These are phyloP conservation scores for Earliella scabrosa DNA, from an alignment of 1,284 basidiomycete genomes.

Conservation along the genomic window DNA sequence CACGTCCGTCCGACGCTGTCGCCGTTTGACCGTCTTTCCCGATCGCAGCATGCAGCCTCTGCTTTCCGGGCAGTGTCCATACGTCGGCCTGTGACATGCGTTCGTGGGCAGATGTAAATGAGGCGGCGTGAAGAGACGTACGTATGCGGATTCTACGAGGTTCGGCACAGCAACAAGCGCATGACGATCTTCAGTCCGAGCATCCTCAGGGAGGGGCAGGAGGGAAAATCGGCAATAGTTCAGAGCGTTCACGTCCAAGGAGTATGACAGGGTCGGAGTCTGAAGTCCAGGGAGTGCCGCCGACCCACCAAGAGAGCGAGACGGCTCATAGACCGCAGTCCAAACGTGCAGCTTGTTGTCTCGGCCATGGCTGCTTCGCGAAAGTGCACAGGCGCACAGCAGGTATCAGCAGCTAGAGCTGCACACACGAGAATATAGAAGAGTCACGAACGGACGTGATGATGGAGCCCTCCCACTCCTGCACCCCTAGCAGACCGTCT, in stretches of 20 bases:
- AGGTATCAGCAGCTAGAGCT: neutral
- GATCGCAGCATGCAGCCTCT: slow-evolving; percentile 80
- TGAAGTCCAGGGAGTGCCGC: slow-evolving; percentile 54
- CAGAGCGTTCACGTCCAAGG: slow-evolving; percentile 85
- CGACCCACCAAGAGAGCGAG: slow-evolving; percentile 55
- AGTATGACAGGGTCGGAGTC: slow-evolving; percentile 58
- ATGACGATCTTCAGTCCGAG: slow-evolving; percentile 24
- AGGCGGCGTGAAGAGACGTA: slow-evolving; percentile 44
- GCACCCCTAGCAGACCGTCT: slow-evolving; percentile 74
- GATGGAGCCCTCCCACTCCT: slow-evolving; percentile 68
- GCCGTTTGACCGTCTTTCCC: slow-evolving; percentile 50
- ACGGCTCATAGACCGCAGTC: slow-evolving; percentile 51
- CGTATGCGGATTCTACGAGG: slow-evolving; percentile 83
- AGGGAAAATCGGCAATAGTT: slow-evolving; percentile 88
- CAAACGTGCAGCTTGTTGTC: slow-evolving; percentile 85
- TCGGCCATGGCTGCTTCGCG: slow-evolving; percentile 69
- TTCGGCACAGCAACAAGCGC: slow-evolving; percentile 83
- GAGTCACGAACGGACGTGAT: slow-evolving; percentile 63
- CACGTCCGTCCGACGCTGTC: slow-evolving; percentile 47
- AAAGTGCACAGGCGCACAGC: neutral
- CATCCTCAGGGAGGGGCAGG: slow-evolving; percentile 30
- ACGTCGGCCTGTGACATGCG: slow-evolving; percentile 69
- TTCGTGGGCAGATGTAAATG: no score
- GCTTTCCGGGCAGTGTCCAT: slow-evolving; percentile 67
- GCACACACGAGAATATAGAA: neutral